Percentiles rank a stretch among this genome's conserved stretches.
Conservation (phyloP, 768 basidiomycete genomes). For the Calocera cornea region DNA sequence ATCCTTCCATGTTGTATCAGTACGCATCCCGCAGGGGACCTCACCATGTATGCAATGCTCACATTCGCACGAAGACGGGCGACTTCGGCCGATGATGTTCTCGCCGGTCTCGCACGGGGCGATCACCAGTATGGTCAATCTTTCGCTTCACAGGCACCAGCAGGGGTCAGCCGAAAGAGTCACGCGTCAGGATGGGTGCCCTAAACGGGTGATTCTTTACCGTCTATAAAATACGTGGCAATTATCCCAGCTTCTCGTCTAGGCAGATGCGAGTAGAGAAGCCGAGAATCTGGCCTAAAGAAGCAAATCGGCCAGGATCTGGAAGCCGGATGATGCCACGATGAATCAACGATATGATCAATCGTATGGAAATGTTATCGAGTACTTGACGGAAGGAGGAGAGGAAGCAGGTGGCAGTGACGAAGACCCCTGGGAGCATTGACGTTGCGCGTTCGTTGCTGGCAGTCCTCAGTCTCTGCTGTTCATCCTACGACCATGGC, state of each 20-base stretch:
- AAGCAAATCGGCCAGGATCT: background rate
- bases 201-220: background rate
- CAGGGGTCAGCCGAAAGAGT: background rate
- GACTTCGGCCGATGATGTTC: background rate
- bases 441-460: too few relatives aligned
- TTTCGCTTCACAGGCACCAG: background rate
- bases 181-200: background rate
- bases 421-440: too few relatives aligned
- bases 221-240: background rate
- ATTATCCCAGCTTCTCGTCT: background rate
- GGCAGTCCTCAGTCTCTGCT: too few relatives aligned
- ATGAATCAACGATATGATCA: background rate
- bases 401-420: too few relatives aligned
- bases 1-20: background rate
- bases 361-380: too few relatives aligned
- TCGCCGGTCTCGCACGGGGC: background rate
- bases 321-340: background rate
- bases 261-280: background rate
- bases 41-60: background rate
- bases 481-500: too few relatives aligned
- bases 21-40: background rate
- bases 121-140: background rate
- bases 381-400: too few relatives aligned
- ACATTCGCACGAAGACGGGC: background rate
- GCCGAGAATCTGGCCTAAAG: background rate